Percentiles rank a stretch among this genome's conserved stretches.
phyloP scores from a whole-genome alignment of 192 early-diverging fungal species.

The Dimargaris cristalligena region DNA sequence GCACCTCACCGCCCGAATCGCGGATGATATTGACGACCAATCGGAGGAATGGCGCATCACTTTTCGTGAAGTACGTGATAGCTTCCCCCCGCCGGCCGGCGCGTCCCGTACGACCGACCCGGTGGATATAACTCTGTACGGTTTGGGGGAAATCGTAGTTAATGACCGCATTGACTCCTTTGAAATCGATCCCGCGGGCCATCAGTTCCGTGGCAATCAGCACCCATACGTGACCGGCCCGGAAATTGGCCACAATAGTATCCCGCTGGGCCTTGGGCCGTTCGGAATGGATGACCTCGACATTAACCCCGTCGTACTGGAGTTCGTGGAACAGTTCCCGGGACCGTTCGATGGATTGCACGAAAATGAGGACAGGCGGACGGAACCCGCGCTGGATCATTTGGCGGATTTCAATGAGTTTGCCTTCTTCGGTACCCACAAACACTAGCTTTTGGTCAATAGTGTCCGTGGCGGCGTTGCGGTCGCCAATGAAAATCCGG shows the following conservation, averaged over 20 bases:
- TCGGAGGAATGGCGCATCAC: slow-evolving; percentile 76
- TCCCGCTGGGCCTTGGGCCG: slow-evolving; percentile 89
- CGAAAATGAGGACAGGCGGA: slow-evolving; percentile 89
- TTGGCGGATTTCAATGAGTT: slow-evolving; percentile 81
- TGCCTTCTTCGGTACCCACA: slow-evolving; percentile 87
- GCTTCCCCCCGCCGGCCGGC: slow-evolving; percentile 81
- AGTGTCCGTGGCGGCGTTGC: slow-evolving; percentile 79
- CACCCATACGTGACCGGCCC: slow-evolving; percentile 81
- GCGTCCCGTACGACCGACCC: slow-evolving; percentile 96
- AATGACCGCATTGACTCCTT: slow-evolving; percentile 90
- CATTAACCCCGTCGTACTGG: slow-evolving; percentile 93
- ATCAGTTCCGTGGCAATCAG: slow-evolving; percentile 93
- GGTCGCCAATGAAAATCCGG: slow-evolving; percentile 71
- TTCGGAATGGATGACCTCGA: slow-evolving; percentile 95
- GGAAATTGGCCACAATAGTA: slow-evolving; percentile 73
- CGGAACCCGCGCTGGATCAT: slow-evolving; percentile 62
- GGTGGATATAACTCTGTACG: slow-evolving; percentile 84
- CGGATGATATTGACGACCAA: slow-evolving; percentile 95
- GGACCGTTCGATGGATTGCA: slow-evolving; percentile 93
- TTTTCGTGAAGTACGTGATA: slow-evolving; percentile 88
- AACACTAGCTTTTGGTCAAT: slow-evolving; percentile 81
- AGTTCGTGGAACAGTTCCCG: slow-evolving; percentile 93
- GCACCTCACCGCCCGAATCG: slow-evolving; percentile 85
- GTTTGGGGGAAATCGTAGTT: slow-evolving; percentile 98
- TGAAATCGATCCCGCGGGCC: slow-evolving; percentile 98